These are phyloP conservation scores for Penicillium sp. DNA, from an alignment of 2,329 filamentous ascomycete genomes.

Conservation along the genomic window DNA sequence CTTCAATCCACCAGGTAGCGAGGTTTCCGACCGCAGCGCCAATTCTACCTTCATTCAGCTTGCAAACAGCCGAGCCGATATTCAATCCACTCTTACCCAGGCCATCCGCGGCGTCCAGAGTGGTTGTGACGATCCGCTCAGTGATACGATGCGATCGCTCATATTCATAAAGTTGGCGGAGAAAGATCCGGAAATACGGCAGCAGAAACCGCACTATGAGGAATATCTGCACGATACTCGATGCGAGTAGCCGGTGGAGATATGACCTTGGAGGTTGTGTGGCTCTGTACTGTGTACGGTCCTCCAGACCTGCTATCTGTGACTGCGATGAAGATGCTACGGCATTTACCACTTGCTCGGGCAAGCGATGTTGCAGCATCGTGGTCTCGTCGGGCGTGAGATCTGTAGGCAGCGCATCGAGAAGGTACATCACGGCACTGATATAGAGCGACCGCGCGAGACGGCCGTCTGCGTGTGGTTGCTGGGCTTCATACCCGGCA, in stretches of 20 bases:
- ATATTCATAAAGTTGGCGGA: constrained; percentile 59
- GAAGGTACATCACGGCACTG: constrained; percentile 41
- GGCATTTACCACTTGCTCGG: constrained; percentile 22
- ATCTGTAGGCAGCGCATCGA: constrained; percentile 38
- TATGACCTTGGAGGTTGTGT: constrained; percentile 44
- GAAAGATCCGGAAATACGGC: constrained; percentile 60
- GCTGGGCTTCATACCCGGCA: constrained; percentile 39
- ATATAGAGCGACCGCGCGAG: constrained; percentile 40
- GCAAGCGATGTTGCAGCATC: constrained; percentile 32
- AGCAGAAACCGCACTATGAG: constrained; percentile 62
- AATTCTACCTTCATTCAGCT: constrained; percentile 66
- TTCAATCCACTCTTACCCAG: constrained; percentile 56
- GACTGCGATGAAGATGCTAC: constrained; percentile 10
- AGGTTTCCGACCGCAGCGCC: constrained; percentile 60
- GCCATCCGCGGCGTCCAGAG: constrained; percentile 56
- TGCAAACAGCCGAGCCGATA: constrained; percentile 58
- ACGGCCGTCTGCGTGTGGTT: constrained; percentile 32
- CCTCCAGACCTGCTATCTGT: background rate
- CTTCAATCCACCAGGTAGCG: constrained; percentile 63
- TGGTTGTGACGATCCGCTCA: constrained; percentile 56
- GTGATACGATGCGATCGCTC: constrained; percentile 69
- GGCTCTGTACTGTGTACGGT: background rate
- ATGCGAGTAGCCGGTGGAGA: constrained; percentile 61
- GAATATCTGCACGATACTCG: constrained; percentile 60
- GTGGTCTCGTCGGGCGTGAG: constrained; percentile 33